These are phyloP conservation scores for Hemisphaericaspora xylofermentans DNA, from an alignment of 1,139 yeast genomes.

Conservation along the genomic window DNA sequence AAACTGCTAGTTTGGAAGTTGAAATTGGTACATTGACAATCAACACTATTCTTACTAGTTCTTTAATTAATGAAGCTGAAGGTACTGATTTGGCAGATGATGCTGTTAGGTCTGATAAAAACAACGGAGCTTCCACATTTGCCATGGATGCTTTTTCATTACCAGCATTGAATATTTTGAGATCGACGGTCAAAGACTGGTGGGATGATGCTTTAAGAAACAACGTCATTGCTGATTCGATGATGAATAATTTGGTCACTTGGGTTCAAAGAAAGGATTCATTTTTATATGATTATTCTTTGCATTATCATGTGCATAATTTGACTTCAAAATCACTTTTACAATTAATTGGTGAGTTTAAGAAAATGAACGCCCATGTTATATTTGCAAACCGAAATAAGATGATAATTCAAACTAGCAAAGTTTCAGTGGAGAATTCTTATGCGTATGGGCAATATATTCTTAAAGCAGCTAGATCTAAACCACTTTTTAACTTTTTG, in stretches of 20 bases:
- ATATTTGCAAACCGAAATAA: constrained; percentile 82
- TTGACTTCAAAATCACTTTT: constrained; percentile 79
- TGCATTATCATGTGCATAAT: constrained; percentile 86
- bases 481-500: constrained; percentile 78
- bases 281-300: constrained; percentile 68
- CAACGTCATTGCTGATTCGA: constrained; percentile 73
- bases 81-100: constrained; percentile 76
- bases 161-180: constrained; percentile 68
- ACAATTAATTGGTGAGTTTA: constrained; percentile 80
- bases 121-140: constrained; percentile 52
- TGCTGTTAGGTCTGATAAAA: constrained; percentile 37
- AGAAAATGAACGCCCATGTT: constrained; percentile 71
- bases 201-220: constrained; percentile 87
- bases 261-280: constrained; percentile 87
- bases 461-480: constrained; percentile 73
- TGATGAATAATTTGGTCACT: constrained; percentile 77
- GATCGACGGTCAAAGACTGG: constrained; percentile 81
- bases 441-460: constrained; percentile 92
- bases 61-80: constrained; percentile 84
- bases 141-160: constrained; percentile 81
- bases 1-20: constrained; percentile 75
- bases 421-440: constrained; percentile 79
- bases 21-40: constrained; percentile 77
- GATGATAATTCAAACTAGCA: constrained; percentile 70
- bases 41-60: constrained; percentile 82